Percentiles rank a stretch among this genome's conserved stretches.
Conservation (phyloP, 2,329 filamentous ascomycete genomes). For the Lecanoromycetidae sp. region DNA sequence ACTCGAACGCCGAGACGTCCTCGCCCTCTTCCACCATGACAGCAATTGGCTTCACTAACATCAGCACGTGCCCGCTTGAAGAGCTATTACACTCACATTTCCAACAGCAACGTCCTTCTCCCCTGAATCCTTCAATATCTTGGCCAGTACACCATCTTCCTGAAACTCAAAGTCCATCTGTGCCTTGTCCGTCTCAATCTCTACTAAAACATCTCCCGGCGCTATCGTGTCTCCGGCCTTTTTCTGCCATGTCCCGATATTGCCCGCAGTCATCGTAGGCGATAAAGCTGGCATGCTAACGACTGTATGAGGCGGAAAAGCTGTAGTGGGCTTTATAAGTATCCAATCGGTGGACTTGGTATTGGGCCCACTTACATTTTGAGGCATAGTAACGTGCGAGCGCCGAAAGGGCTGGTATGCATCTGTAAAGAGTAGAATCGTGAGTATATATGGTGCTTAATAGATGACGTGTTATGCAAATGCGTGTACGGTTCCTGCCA, state of each 20-base stretch:
- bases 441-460: background rate
- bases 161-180: constrained; percentile 99
- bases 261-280: constrained; percentile 92
- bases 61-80: constrained; percentile 12
- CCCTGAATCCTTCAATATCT: constrained; percentile 83
- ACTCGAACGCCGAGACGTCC: constrained; percentile 78
- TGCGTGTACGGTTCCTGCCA: no score
- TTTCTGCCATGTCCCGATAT: constrained; percentile 97
- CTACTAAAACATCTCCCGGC: constrained; percentile 89
- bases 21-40: constrained; percentile 84
- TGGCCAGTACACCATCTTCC: constrained; percentile 90
- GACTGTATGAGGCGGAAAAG: constrained; percentile 86
- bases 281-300: constrained; percentile 97
- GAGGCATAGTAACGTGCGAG: constrained; percentile 57
- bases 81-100: constrained; percentile 55
- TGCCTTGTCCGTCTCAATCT: constrained; percentile 99
- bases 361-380: constrained; percentile 44
- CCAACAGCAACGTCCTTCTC: constrained; percentile 91
- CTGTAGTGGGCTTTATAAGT: constrained; percentile 40
- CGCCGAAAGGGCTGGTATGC: constrained; percentile 32
- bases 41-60: constrained; percentile 67
- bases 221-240: constrained; percentile 77
- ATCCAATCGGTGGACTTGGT: constrained; percentile 8
- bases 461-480: background rate
- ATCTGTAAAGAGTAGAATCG: constrained; percentile 23